Base-by-base conservation (phyloP, 2,329 filamentous ascomycete genomes). In the Diaporthe sp. region DNA sequence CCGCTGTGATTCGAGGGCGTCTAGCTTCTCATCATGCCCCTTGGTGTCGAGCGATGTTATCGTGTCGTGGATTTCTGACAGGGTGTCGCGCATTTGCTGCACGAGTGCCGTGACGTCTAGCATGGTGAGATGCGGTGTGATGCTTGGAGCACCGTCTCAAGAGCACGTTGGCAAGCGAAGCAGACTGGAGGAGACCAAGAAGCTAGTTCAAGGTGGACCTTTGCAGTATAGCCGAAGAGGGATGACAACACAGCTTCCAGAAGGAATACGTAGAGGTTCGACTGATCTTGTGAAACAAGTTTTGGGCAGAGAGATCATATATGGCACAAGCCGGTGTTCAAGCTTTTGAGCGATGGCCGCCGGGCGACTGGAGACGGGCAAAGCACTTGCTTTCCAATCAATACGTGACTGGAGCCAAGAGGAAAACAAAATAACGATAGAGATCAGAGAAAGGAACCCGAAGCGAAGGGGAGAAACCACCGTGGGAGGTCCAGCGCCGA, bases 1-100 rank as follows among this genome's bases (percentile, higher is more conserved):
- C 0, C 84, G 84, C 67, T 82, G 80, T 72, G 82, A 78, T 75
- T 87, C 86, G n/a, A 86, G 81, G 49, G 82, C 82, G 60, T 85
- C 84, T 17, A 87, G 83, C 34, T 80, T 81, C 2, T 81, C 77
- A 67, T 85, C 81, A 75, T 86, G 84, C 12, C 80, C 77, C 9
- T 80, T 79, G 1, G 79, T 79, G 15, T 83, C 80, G 28, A 87
- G 79, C 2, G 81, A 79, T 17, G 81, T 79, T 46, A 87, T 79
- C 31, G 85, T 84, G 39, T 71, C 75, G 75, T 84, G 83, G 75
- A 87, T 86, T 22, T 81, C 80, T 0, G 83, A 82, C 60, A 87
- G 80, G 28, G 83, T 86, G 72, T 86, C 83, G 77, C 84, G 84
- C 84, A 87, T 85, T 79, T 86, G 83, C 76, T 82, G 79, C 77